Conservation (phyloP, 805 yeast species). For the Myxozyma vanderwaltii region DNA sequence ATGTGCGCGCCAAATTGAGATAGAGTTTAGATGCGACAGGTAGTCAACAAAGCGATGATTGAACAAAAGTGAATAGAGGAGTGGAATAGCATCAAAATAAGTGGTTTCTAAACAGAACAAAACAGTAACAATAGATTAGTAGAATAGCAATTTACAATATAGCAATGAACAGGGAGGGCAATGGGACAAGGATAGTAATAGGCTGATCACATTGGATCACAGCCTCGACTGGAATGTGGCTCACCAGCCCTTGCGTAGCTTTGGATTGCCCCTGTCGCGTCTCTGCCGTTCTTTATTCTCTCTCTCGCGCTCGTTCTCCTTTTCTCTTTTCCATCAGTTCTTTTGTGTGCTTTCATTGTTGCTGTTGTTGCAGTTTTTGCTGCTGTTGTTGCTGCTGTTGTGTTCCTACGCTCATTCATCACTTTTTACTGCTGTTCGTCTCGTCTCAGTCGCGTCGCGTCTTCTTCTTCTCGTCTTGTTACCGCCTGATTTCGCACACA, state of each 20-base stretch:
- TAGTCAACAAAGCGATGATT: neutral
- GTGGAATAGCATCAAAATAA: too few relatives aligned
- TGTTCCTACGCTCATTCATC: too few relatives aligned
- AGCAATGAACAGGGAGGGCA: neutral
- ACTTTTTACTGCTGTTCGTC: too few relatives aligned
- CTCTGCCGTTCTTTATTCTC: neutral
- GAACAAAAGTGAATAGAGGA: too few relatives aligned
- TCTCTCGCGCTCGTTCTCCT: neutral
- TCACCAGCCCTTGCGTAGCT: conserved; percentile 3
- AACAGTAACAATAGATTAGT: neutral
- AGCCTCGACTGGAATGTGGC: conserved; percentile 4
- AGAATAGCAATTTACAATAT: neutral
- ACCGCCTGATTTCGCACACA: neutral
- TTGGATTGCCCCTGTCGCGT: neutral
- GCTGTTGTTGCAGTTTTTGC: neutral
- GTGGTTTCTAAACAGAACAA: neutral
- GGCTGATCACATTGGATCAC: conserved; percentile 4
- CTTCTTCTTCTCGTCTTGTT: neutral
- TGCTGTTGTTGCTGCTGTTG: neutral
- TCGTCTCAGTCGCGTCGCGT: neutral
- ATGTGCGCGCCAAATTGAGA: neutral
- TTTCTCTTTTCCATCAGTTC: neutral
- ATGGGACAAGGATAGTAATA: neutral
- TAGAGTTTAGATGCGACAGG: neutral
- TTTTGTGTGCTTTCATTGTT: neutral